phyloP scores from a whole-genome alignment of 2,329 filamentous ascomycete genomes.

The Ceratocystis albifundus region DNA sequence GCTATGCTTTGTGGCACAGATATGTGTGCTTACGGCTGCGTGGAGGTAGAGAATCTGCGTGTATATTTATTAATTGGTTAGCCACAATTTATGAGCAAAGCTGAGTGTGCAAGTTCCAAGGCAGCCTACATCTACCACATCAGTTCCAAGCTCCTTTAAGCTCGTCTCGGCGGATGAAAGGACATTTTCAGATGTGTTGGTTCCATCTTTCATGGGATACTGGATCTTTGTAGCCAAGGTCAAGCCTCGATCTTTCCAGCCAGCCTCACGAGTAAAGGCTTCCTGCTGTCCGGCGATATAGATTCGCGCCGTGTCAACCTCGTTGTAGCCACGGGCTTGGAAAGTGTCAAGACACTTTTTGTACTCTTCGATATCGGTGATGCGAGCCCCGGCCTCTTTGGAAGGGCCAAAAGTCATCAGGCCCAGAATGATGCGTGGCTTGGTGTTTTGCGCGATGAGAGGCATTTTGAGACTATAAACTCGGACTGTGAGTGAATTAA shows the following conservation, averaged over 20 bases:
- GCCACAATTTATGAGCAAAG: background rate
- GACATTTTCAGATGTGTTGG: conserved; percentile 53
- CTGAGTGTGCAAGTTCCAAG: background rate
- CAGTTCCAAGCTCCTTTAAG: conserved; percentile 58
- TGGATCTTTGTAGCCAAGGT: conserved; percentile 63
- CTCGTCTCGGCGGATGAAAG: conserved; percentile 54
- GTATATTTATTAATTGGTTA: background rate
- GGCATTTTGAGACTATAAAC: conserved; percentile 33
- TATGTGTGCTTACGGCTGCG: conserved; percentile 39
- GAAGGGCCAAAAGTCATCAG: conserved; percentile 75
- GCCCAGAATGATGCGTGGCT: conserved; percentile 65
- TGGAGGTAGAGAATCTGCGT: conserved; percentile 60
- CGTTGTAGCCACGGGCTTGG: conserved; percentile 67
- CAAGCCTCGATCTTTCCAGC: conserved; percentile 68
- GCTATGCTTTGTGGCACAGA: background rate
- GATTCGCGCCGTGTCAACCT: conserved; percentile 69
- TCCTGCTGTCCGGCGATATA: conserved; percentile 68
- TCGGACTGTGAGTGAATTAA: background rate
- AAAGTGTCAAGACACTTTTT: conserved; percentile 62
- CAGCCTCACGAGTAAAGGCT: conserved; percentile 60
- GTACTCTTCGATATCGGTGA: conserved; percentile 56
- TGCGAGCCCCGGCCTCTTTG: conserved; percentile 50
- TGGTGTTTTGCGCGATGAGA: conserved; percentile 36
- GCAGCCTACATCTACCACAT: conserved; percentile 53
- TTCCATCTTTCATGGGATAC: conserved; percentile 51